Evolutionary conservation across 495 filamentous ascomycete genomes (phyloP).

Genomic region (Chaetomium tenue): DNA sequence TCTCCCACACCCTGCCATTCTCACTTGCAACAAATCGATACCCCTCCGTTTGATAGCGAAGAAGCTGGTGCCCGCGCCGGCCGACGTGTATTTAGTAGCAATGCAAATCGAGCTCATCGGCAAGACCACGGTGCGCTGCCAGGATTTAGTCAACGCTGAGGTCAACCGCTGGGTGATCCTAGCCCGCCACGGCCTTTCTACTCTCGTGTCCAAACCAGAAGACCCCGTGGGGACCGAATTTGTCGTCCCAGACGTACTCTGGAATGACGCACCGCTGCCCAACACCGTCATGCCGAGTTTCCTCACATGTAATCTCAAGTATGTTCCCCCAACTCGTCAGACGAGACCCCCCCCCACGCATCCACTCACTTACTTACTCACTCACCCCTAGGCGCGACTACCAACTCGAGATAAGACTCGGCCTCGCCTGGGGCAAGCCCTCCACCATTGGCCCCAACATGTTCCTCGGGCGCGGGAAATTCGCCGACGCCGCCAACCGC

Average conservation of each 20-base stretch:
- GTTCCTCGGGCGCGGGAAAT: constrained; percentile 19
- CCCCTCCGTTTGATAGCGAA: constrained; percentile 76
- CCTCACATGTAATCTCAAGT: constrained; percentile 78
- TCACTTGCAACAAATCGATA: constrained; percentile 83
- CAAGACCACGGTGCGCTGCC: constrained; percentile 73
- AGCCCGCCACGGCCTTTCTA: constrained; percentile 62
- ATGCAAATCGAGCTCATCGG: constrained; percentile 78
- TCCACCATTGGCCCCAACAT: not conserved
- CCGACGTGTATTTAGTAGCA: constrained; percentile 68
- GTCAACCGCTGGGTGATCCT: constrained; percentile 65
- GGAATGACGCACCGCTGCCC: constrained; percentile 68
- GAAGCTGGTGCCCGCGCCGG: constrained; percentile 63
- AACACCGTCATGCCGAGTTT: constrained; percentile 84
- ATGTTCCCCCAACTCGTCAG: not conserved
- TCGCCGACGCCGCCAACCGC: constrained; percentile 39
- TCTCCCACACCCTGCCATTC: constrained; percentile 80
- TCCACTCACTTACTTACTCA: not conserved
- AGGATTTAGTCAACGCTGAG: constrained; percentile 66
- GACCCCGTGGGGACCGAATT: constrained; percentile 65
- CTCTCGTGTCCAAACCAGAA: constrained; percentile 56
- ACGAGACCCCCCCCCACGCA: too few species aligned
- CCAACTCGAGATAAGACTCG: constrained; percentile 76
- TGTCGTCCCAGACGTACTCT: constrained; percentile 62
- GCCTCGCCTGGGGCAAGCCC: constrained; percentile 57
- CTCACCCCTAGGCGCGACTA: constrained; percentile 58